Conservation (phyloP, 75 land plant genomes). For the Picea glauca region DNA sequence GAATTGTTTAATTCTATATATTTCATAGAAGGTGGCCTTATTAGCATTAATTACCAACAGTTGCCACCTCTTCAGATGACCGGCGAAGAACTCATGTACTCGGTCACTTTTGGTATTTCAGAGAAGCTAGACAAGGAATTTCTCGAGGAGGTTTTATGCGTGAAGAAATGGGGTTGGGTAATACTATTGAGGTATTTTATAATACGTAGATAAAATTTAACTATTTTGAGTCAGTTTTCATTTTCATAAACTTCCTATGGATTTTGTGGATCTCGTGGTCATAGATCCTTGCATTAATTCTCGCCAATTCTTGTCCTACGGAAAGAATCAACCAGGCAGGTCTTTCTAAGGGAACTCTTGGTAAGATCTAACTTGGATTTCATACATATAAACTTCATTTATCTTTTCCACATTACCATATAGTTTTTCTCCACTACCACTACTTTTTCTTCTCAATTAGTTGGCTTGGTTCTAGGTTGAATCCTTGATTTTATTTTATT, state of each 20-base stretch:
- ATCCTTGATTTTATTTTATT: too few relatives aligned
- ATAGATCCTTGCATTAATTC: conserved; percentile 38
- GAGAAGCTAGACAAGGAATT: conserved; percentile 9
- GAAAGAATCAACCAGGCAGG: conserved; percentile 14
- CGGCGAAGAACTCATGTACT: conserved; percentile 20
- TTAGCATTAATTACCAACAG: conserved; percentile 34
- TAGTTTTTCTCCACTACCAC: too few relatives aligned
- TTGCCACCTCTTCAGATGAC: conserved; percentile 10
- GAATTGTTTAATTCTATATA: too few relatives aligned
- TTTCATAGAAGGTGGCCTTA: conserved; percentile 24
- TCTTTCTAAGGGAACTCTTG: conserved; percentile 35
- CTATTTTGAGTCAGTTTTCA: too few relatives aligned
- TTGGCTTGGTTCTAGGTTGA: too few relatives aligned
- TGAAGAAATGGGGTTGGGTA: conserved; percentile 50
- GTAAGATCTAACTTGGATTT: conserved; percentile 1
- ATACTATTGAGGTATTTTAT: conserved; percentile 36
- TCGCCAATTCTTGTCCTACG: conserved; percentile 40
- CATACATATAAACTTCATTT: too few relatives aligned
- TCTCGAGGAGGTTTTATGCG: conserved; percentile 35
- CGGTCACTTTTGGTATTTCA: conserved; percentile 26
- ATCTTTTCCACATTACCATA: too few relatives aligned
- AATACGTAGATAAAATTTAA: neutral
- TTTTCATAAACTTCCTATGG: too few relatives aligned
- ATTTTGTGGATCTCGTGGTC: neutral
- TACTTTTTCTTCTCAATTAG: too few relatives aligned